Evolutionary conservation across 2,329 filamentous ascomycete genomes (phyloP).

Genomic region (Pyrenophora tritici-repentis): DNA sequence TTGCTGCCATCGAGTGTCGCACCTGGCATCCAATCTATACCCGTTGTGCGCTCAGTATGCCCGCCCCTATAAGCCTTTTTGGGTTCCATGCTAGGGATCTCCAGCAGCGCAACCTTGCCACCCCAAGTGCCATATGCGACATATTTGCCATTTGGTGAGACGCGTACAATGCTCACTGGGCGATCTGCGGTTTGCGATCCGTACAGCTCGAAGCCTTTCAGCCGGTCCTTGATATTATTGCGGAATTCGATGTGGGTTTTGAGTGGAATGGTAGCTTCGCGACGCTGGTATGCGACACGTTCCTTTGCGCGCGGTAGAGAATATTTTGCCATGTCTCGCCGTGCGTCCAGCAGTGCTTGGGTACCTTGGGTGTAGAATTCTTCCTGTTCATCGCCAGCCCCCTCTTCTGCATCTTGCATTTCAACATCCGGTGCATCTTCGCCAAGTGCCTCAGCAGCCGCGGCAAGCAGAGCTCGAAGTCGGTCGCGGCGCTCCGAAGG

Average conservation of each 20-base stretch:
- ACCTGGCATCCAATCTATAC: conserved; percentile 86
- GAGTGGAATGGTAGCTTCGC: conserved; percentile 80
- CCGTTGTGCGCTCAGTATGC: conserved; percentile 87
- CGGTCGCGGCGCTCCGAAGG: conserved; percentile 84
- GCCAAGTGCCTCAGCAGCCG: conserved; percentile 69
- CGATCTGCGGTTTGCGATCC: conserved; percentile 92
- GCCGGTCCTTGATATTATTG: conserved; percentile 81
- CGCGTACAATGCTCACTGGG: conserved; percentile 87
- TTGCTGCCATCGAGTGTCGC: conserved; percentile 73
- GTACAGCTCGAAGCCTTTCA: conserved; percentile 85
- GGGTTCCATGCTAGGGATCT: conserved; percentile 80
- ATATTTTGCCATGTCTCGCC: conserved; percentile 79
- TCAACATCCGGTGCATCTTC: conserved; percentile 55
- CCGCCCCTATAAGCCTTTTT: conserved; percentile 74
- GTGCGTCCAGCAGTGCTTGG: conserved; percentile 72
- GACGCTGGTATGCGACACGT: conserved; percentile 75
- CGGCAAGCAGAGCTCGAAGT: conserved; percentile 77
- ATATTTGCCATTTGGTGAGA: conserved; percentile 81
- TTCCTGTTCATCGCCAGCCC: conserved; percentile 65
- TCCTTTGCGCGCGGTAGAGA: conserved; percentile 82
- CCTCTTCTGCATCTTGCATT: conserved; percentile 58
- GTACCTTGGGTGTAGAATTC: conserved; percentile 93
- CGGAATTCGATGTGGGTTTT: conserved; percentile 91
- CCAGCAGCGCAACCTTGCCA: conserved; percentile 83
- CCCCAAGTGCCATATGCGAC: conserved; percentile 93